Base-by-base conservation (phyloP, 768 basidiomycete genomes). In the Calocera viscosa region DNA sequence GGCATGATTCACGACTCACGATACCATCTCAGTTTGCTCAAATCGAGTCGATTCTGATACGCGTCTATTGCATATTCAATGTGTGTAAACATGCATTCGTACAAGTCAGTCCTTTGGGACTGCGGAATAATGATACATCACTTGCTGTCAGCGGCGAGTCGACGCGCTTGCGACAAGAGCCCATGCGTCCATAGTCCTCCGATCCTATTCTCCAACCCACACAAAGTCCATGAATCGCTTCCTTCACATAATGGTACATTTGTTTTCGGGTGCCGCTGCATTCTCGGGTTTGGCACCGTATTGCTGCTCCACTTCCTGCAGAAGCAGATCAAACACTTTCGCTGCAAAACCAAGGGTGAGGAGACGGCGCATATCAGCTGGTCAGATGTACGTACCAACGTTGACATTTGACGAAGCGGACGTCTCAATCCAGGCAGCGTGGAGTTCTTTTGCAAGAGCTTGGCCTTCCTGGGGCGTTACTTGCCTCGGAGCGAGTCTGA, bases 361-460 rank as follows among this genome's bases (percentile, higher is more conserved):
- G 1, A 14, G 64, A 43, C 66, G 39, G 40, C 47, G 33, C n/a
- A 40, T 65, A 67, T 40, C 43, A 60, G 64, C 30, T 53, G 60
- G 34, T 63, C 32, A 66, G 67, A 32, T 32, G 47, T n/a, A 87
- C 93, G 76, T 72, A 93, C 93, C 85, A 71, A 96, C 88, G 76
- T 95, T 94, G 75, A 84, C 76, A 71, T 92, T 90, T 67, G 84
- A 81, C 82, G 90, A 90, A 38, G 94, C 91, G 72, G 90, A 92
- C 16, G 90, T 90, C 77, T 95, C 94, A 47, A 94, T 81, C 80
- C 86, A 94, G 2, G 87, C 88, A 8, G 90, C 86, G 41, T 85
- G 82, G 71, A 86, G 84, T 68, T 80, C 79, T 71, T 82, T 81
- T 11, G 91, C 93, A 43, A 95, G 78, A 66, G 83, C 82, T 76